Base-by-base conservation (phyloP, 2,329 filamentous ascomycete genomes). In the Lasiodiplodia citricola region DNA sequence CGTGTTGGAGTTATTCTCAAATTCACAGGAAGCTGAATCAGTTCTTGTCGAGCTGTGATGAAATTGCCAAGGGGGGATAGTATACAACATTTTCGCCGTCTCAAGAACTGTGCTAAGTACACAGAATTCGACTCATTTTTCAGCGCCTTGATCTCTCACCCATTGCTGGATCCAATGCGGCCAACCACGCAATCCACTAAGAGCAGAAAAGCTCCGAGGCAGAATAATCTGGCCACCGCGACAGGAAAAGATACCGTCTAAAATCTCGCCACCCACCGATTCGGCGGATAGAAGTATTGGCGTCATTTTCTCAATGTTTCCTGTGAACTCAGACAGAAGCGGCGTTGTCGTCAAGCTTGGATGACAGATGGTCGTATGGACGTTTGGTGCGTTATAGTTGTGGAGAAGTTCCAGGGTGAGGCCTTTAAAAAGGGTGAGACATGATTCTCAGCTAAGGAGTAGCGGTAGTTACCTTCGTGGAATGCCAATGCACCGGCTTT, bases 401-500 rank as follows among this genome's bases (percentile, higher is more conserved):
- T 76, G 73, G 25, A 76, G 77, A 25, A 83, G 75, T 69, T 84
- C 82, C 50, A 79, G 75, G 16, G 71, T 75, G 8, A 84, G 78
- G 5, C 67, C 74, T 74, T 35, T 1, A 35, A 4, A n/a, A 11
- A 8, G 16, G 16, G 5, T 67, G 38, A 16, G 52, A 18, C 14
- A 37, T 51, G 7, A 50, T 64, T n/a, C 38, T 16, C 41, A 18
- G 8, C 31, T 54, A 8, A 47, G 62, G 7, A 21, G 38, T 4
- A 11, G 50, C 28, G 35, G 2, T 64, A 5, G 47, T 14, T 73
- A 74, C 80, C 80, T 77, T 88, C 86, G 71, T 88, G 85, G 74
- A 88, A 86, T 4, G 83, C 79, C 51, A 87, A 74, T 0, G 85
- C 84, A 28, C 81, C 85, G 0, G 83, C 82, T 74, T 88, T 88